Conservation (phyloP, 306 rosid genomes). For the Trifolium fragiferum region DNA sequence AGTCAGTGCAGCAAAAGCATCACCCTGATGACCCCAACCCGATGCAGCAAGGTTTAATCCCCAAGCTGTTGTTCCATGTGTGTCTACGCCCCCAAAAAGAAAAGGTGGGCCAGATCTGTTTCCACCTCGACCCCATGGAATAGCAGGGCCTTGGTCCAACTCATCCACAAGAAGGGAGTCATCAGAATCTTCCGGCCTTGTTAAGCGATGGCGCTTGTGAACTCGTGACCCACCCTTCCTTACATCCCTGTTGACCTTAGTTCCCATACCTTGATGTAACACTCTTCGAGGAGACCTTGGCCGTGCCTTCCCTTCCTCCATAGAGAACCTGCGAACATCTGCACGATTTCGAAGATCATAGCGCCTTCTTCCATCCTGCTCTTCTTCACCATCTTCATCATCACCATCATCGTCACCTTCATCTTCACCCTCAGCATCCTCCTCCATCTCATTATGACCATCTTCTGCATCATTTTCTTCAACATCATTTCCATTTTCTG, state of each 20-base stretch:
- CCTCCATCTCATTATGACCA: constrained; percentile 75
- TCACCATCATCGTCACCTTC: constrained; percentile 74
- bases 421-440: constrained; percentile 68
- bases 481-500: constrained; percentile 81
- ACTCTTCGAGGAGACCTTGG: constrained; percentile 93
- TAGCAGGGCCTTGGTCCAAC: constrained; percentile 92
- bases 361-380: constrained; percentile 88
- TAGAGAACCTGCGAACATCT: constrained; percentile 83
- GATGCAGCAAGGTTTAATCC: constrained; percentile 97
- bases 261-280: constrained; percentile 90
- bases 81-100: constrained; percentile 93
- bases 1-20: constrained; percentile 76
- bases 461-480: constrained; percentile 87
- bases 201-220: constrained; percentile 87
- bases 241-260: constrained; percentile 85
- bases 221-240: constrained; percentile 92
- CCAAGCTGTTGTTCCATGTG: constrained; percentile 85
- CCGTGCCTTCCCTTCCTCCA: constrained; percentile 78
- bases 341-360: constrained; percentile 96
- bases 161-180: constrained; percentile 98
- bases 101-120: constrained; percentile 88
- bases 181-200: constrained; percentile 91
- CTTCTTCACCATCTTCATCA: constrained; percentile 87
- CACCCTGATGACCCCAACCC: constrained; percentile 99
- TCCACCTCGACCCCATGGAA: constrained; percentile 95